Conservation (phyloP, 805 yeast genomes). For the Metschnikowia noctiluminum region DNA sequence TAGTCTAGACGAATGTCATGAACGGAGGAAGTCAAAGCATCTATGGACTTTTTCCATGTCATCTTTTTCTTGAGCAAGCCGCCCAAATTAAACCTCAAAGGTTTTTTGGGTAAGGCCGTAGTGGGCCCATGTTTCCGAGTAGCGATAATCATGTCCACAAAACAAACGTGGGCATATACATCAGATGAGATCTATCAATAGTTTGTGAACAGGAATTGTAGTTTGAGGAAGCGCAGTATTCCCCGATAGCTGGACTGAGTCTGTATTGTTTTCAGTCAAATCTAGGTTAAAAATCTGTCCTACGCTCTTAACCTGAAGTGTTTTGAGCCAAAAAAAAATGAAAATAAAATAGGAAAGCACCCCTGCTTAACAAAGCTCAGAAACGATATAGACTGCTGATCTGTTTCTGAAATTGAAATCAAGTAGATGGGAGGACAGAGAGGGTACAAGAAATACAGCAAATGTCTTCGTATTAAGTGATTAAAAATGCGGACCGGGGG, state of each 20-base stretch:
- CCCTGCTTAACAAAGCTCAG: too few relatives aligned
- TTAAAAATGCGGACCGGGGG: background rate
- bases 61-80: slow-evolving; percentile 19
- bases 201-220: too few relatives aligned
- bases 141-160: slow-evolving; percentile 13
- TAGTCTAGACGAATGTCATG: slow-evolving; percentile 8
- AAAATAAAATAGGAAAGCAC: too few relatives aligned
- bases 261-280: too few relatives aligned
- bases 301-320: too few relatives aligned
- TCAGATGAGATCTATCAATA: background rate
- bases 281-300: too few relatives aligned
- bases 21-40: slow-evolving; percentile 10
- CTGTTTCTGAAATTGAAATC: too few relatives aligned
- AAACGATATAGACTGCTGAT: too few relatives aligned
- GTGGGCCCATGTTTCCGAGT: slow-evolving; percentile 14
- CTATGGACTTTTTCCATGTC: slow-evolving; percentile 16
- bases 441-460: background rate
- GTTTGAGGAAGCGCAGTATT: too few relatives aligned
- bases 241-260: too few relatives aligned
- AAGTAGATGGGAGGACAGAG: background rate
- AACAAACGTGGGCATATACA: background rate
- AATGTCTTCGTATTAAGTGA: background rate
- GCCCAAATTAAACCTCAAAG: slow-evolving; percentile 18
- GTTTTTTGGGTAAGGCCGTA: slow-evolving; percentile 9
- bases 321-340: too few relatives aligned